These are phyloP conservation scores for Parathielavia appendiculata DNA, from an alignment of 495 filamentous ascomycete species.

Conservation along the genomic window DNA sequence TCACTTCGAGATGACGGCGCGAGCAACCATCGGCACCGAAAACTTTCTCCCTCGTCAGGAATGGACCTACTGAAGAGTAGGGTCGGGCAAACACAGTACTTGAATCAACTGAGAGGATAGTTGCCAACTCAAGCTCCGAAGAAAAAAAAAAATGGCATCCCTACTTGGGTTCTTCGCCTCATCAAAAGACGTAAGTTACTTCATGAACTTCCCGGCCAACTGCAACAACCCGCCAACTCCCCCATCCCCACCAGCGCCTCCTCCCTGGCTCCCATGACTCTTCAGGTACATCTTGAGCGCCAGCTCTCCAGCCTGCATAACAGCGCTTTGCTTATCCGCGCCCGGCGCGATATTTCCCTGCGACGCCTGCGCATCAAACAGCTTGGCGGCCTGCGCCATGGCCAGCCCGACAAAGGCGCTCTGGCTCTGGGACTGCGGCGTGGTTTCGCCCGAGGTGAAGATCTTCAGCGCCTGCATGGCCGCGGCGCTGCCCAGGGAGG, in stretches of 20 bases:
- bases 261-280: slow-evolving; percentile 32
- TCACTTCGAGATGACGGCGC: too few relatives aligned
- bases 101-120: too few relatives aligned
- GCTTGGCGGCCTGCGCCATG: slow-evolving; percentile 50
- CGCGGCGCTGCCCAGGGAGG: slow-evolving; percentile 52
- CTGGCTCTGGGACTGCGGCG: slow-evolving; percentile 30
- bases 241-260: slow-evolving; percentile 9
- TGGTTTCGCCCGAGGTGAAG: slow-evolving; percentile 39
- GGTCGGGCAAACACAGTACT: too few relatives aligned
- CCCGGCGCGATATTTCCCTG: slow-evolving; percentile 43
- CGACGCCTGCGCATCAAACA: slow-evolving; percentile 47
- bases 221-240: slow-evolving; percentile 17
- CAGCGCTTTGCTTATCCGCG: slow-evolving; percentile 46
- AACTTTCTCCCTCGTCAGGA: too few relatives aligned
- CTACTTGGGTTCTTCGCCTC: too few relatives aligned
- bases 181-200: too few relatives aligned
- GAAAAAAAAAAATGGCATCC: too few relatives aligned
- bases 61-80: too few relatives aligned
- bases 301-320: slow-evolving; percentile 51
- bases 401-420: slow-evolving; percentile 49
- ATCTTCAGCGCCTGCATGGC: slow-evolving; percentile 66
- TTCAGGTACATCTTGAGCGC: slow-evolving; percentile 53
- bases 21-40: too few relatives aligned
- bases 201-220: slow-evolving; percentile 25
- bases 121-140: too few relatives aligned